phyloP scores from a whole-genome alignment of 805 yeast species.

The Metschnikowia anglica region DNA sequence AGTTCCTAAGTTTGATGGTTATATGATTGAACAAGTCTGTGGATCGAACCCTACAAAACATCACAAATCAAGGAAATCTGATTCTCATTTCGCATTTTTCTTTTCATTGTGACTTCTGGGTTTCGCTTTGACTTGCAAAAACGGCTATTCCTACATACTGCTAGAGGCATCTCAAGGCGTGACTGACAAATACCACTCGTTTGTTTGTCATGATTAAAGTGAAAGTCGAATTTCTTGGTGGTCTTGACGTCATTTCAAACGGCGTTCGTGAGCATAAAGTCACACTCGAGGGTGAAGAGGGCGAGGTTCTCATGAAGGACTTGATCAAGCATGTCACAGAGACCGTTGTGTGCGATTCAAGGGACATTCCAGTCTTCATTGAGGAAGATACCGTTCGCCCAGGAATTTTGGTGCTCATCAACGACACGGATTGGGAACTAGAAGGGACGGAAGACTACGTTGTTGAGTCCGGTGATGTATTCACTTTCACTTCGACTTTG shows the following conservation, averaged over 20 bases:
- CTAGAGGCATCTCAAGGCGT: slow-evolving; percentile 2
- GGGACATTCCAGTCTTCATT: slow-evolving; percentile 70
- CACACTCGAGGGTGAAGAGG: slow-evolving; percentile 42
- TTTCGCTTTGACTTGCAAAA: not conserved
- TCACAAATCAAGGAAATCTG: too few relatives aligned
- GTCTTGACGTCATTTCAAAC: slow-evolving; percentile 75
- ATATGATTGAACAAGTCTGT: too few relatives aligned
- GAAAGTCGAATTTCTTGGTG: slow-evolving; percentile 60
- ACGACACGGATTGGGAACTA: slow-evolving; percentile 96
- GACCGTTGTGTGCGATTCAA: slow-evolving; percentile 56
- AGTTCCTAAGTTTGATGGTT: too few relatives aligned
- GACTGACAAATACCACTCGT: not conserved
- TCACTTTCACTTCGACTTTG: slow-evolving; percentile 87
- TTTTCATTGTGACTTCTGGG: not conserved
- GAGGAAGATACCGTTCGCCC: slow-evolving; percentile 85
- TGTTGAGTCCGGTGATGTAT: slow-evolving; percentile 71
- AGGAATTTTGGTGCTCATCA: slow-evolving; percentile 86
- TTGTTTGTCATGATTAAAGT: slow-evolving; percentile 28
- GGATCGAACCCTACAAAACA: too few relatives aligned
- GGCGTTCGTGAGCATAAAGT: slow-evolving; percentile 56
- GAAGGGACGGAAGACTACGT: slow-evolving; percentile 84
- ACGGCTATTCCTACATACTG: slow-evolving; percentile 3
- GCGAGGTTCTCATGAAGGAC: slow-evolving; percentile 46
- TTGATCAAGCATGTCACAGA: slow-evolving; percentile 55
- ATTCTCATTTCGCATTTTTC: too few relatives aligned